Evolutionary conservation across 2,329 filamentous ascomycete species (phyloP).

Genomic region (Penicillium sp.): DNA sequence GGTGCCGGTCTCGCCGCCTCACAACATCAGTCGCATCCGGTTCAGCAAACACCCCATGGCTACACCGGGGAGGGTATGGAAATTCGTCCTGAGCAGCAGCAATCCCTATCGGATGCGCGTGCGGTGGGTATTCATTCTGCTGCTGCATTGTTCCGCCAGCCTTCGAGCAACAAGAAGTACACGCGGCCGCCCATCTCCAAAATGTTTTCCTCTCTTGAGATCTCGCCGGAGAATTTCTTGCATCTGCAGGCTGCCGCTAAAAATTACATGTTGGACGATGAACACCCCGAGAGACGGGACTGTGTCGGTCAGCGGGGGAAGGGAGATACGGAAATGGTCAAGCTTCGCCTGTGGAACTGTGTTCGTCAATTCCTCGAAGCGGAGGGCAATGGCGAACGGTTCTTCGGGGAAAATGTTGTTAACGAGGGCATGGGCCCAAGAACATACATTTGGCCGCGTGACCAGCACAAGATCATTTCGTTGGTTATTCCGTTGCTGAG

Average conservation of each 20-base stretch:
- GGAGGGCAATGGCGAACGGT: slow-evolving; percentile 51
- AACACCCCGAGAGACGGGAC: slow-evolving; percentile 53
- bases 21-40: slow-evolving; percentile 26
- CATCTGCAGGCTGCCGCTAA: slow-evolving; percentile 56
- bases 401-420: slow-evolving; percentile 49
- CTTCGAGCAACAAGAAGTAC: slow-evolving; percentile 52
- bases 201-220: slow-evolving; percentile 54
- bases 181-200: slow-evolving; percentile 58
- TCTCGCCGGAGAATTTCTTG: slow-evolving; percentile 55
- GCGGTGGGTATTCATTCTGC: slow-evolving; percentile 53
- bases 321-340: slow-evolving; percentile 56
- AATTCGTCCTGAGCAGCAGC: slow-evolving; percentile 38
- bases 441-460: slow-evolving; percentile 52
- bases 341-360: slow-evolving; percentile 54
- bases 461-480: slow-evolving; percentile 55
- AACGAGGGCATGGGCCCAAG: slow-evolving; percentile 40
- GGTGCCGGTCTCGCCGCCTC: slow-evolving; percentile 25
- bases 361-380: slow-evolving; percentile 53
- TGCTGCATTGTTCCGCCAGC: slow-evolving; percentile 51
- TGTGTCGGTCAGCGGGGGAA: slow-evolving; percentile 56
- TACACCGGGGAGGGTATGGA: slow-evolving; percentile 33
- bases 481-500: slow-evolving; percentile 55
- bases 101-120: slow-evolving; percentile 44
- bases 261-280: slow-evolving; percentile 54
- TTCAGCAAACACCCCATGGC: slow-evolving; percentile 27